These are phyloP conservation scores for Leccinum griseonigrum DNA, from an alignment of 1,284 basidiomycete genomes.

Conservation along the genomic window DNA sequence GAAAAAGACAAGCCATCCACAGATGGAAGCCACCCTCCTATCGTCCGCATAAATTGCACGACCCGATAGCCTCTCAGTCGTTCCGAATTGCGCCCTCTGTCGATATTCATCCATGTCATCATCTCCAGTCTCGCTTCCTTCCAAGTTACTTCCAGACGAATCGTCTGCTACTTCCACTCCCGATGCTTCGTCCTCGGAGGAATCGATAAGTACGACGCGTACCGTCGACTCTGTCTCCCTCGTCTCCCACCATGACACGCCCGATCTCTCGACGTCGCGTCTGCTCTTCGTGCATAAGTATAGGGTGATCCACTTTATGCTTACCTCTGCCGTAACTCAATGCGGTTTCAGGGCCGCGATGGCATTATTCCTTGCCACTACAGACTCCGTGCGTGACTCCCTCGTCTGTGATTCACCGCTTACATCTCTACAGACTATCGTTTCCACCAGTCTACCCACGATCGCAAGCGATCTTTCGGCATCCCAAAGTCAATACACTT, in stretches of 20 bases:
- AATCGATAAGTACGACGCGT: conserved; percentile 18
- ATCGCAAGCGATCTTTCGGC: conserved; percentile 66
- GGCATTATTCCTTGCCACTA: conserved; percentile 76
- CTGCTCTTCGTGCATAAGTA: conserved; percentile 48
- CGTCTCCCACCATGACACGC: conserved; percentile 20
- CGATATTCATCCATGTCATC: conserved; percentile 17
- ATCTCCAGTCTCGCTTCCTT: conserved; percentile 13
- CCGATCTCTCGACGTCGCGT: conserved; percentile 43
- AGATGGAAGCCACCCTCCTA: conserved; percentile 22
- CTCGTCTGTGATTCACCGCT: conserved; percentile 14
- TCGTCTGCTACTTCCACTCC: conserved; percentile 6
- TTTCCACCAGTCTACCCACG: conserved; percentile 77
- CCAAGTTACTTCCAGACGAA: conserved; percentile 14
- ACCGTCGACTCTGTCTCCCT: conserved; percentile 26
- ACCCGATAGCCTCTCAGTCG: conserved; percentile 4
- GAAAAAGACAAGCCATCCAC: conserved; percentile 17
- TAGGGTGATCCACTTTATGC: conserved; percentile 43
- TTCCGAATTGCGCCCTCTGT: conserved; percentile 4
- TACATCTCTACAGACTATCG: conserved; percentile 57
- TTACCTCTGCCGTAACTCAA: conserved; percentile 8
- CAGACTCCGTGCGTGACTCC: conserved; percentile 62
- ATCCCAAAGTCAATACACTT: conserved; percentile 70
- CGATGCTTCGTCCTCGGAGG: conserved; percentile 18
- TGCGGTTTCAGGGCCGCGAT: conserved; percentile 56
- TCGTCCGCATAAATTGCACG: conserved; percentile 27